phyloP scores from a whole-genome alignment of 257 asterid species.

The Solanum tacnaense region DNA sequence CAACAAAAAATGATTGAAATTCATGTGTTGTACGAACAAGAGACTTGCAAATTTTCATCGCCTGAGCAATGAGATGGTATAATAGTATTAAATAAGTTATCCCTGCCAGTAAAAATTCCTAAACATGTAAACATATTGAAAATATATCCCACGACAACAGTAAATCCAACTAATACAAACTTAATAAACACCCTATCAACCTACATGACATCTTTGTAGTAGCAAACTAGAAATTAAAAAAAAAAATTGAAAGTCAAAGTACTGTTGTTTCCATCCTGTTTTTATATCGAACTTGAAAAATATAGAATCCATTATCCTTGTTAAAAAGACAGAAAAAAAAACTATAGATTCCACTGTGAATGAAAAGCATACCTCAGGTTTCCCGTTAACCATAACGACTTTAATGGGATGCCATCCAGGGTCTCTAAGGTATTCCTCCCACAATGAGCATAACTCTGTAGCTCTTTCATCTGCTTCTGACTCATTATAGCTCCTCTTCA shows the following conservation, averaged over 20 bases:
- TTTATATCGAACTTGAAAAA: neutral
- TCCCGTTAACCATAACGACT: slow-evolving; percentile 43
- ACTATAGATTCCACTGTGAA: neutral
- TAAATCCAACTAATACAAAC: neutral
- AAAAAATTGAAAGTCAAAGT: neutral
- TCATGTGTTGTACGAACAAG: neutral
- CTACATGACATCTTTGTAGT: neutral
- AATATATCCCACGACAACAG: neutral
- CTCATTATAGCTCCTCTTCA: slow-evolving; percentile 54
- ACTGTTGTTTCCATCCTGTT: neutral
- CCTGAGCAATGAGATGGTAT: neutral
- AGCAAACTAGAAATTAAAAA: neutral
- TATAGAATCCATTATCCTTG: neutral
- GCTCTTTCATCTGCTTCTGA: slow-evolving; percentile 78
- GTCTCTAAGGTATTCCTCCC: slow-evolving; percentile 93
- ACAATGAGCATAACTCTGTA: slow-evolving; percentile 64
- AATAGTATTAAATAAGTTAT: neutral
- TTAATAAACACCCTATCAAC: neutral
- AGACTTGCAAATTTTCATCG: neutral
- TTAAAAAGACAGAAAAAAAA: neutral
- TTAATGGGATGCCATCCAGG: slow-evolving; percentile 89
- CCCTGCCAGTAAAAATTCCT: neutral
- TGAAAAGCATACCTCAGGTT: slow-evolving; percentile 38
- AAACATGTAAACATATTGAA: neutral
- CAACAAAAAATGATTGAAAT: neutral